Base-by-base conservation (phyloP, 2,329 filamentous ascomycete species). In the Penicillium sp. region DNA sequence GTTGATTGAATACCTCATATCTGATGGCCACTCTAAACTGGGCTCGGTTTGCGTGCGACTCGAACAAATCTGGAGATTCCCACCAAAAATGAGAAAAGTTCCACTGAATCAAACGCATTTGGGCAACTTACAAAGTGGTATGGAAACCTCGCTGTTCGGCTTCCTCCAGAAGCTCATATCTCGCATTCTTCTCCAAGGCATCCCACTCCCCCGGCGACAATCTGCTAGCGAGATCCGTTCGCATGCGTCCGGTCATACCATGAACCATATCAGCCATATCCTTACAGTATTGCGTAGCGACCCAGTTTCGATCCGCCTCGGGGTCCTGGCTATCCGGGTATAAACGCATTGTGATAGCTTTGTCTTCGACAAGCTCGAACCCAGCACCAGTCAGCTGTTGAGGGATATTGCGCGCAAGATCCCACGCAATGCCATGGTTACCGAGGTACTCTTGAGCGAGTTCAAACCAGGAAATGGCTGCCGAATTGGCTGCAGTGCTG, bases 221-320 rank as follows among this genome's bases (percentile, higher is more conserved):
- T 34, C 27, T 29, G 26, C 20, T 34, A 7, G 42, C 17, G 7
- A 46, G 42, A 46, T 34, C 42, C 13, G 8, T 34, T 33, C 27
- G 42, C 42, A 46, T 46, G 29, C 42, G 42, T 21, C 17, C 17
- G 7, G 42, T 46, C 42, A 46, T 46, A 7, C 42, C 42, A 15
- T 46, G 42, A 4, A 46, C 42, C 21, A 46, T 46, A 18, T 46
- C 42, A 24, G 29, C 13, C 12, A 46, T 46, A 24, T 46, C 42
- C 17, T 36, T 23, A 3, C 30, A 17, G 27, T 46, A 46, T 13
- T 46, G 29, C 10, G 42, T 15, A 33, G 18, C 42, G 42, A 46
- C 42, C 42, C 42, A 46, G 9, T 23, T 29, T 9, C 42, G 42
- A 46, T 46, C 42, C 3, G 42, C 29, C 15, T 46, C 42, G 2